These are phyloP conservation scores for Acrasis kona DNA, from an alignment of 78 protist species.

Conservation along the genomic window DNA sequence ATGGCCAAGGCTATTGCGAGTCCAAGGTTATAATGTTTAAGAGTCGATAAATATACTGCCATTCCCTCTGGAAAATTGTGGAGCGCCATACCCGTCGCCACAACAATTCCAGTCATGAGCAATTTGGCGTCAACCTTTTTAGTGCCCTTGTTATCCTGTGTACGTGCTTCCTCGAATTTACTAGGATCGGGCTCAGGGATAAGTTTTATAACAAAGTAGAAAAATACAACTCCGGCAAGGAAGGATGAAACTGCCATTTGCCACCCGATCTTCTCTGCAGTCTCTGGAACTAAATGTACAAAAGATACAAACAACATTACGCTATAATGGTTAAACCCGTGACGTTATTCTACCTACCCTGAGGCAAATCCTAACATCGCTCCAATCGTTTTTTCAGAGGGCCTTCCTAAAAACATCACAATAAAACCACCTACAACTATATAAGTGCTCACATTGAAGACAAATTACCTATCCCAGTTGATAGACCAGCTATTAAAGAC, in stretches of 20 bases:
- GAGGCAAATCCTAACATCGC: not conserved
- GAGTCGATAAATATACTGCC: not conserved
- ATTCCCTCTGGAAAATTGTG: constrained; percentile 17
- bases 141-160: not conserved
- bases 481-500: constrained; percentile 2
- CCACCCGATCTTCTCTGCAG: not conserved
- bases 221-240: not conserved
- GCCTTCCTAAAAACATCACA: not conserved
- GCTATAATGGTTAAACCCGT: not conserved
- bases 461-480: too few relatives aligned
- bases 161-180: not conserved
- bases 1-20: constrained; percentile 8
- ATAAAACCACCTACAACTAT: constrained; percentile 12
- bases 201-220: not conserved
- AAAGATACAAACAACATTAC: constrained; percentile 9
- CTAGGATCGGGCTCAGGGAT: not conserved
- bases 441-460: too few relatives aligned
- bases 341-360: not conserved
- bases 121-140: not conserved
- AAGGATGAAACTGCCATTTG: not conserved
- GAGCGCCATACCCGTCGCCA: not conserved
- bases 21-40: not conserved
- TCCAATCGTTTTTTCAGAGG: not conserved
- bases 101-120: not conserved
- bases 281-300: constrained; percentile 9